Base-by-base conservation (phyloP, 805 yeast genomes). In the Metschnikowia proteae region DNA sequence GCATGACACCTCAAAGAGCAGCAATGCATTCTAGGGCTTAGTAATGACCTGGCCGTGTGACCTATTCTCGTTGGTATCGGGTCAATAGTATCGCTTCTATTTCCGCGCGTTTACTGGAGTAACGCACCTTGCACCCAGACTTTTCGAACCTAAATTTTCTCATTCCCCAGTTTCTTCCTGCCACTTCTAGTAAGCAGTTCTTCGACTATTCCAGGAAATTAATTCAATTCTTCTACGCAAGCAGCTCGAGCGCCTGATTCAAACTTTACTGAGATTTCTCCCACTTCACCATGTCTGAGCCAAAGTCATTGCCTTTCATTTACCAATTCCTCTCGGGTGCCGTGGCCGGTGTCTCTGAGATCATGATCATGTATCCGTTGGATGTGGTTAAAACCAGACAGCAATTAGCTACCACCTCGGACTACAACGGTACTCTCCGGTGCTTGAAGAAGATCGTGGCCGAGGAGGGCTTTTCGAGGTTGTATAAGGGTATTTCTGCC, bases 321-420 rank as follows among this genome's bases (percentile, higher is more conserved):
- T 92, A 94, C 78, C 98, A 94, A 70, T 94, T 94, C 67, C 75
- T 76, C 54, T 83, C 89, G 52, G 99, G 96, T 60, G 98, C 95
- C 63, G 78, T 57, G 62, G 99, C 99, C 54, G 99, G 99, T 56
- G 90, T 94, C 54, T 88, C 97, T 27, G 99, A 94, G 73, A 87
- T 91, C 66, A 75, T 90, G 60, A 89, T 88, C 55, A 90, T 91
- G 97, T 91, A 91, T 65, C 99, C 99, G 38, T 74, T 92, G 63
- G 99, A 92, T 68, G 96, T 94, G 54, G 96, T 94, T 63, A 92
- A 92, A 77, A 92, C 99, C 30, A 81, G 98, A 70, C 91, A 91
- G 73, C 97, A 92, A 70, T 78, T 92, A 62, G 76, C 71, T 50
- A 61, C 66, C 41, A 74, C 79, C 44, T 83, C 81, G 42, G 86